Evolutionary conservation across 75 land plant species (phyloP), one percentile per base, ranked within the genome.

Genomic region (Pseudotsuga menziesii): DNA sequence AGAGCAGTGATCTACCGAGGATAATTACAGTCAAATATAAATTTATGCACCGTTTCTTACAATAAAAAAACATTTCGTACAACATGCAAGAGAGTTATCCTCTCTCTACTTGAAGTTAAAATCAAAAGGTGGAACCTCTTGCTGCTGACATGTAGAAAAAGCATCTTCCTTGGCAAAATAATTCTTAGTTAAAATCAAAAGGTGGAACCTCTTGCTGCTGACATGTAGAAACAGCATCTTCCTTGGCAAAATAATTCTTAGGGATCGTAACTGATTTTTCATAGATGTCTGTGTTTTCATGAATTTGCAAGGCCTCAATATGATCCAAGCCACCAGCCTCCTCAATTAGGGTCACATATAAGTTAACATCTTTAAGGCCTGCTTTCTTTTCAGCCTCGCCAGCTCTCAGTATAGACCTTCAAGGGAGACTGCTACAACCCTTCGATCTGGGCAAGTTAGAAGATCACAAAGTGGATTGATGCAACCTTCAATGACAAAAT

Each of bases 381-480:
- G 69, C 22, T 55, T 90, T 89, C 79, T 85, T 94, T 66, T 94
- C 98, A 12, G 83, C 82, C 62, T 92, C 93, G 32, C 97, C 95
- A 11, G 84, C 91, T 80, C 83, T 94, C 76, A 94, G 57, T 29
- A 94, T 93, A 95, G 89, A 0, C 92, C 98, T 74, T 91, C 92
- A 4, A 95, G 86, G 71, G 89, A 91, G 11, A 95, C 94, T 12
- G 83, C 85, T 3, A 95, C 84, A 56, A 91, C 91, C 54, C 90
- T 76, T 25, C 94, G 78, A 72, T 95, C 94, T 8, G 92, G 86
- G 78, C 97, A 95, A 25, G 82, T 76, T 19, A 95, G 82, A 25
- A 95, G 88, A 76, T 95, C 97, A 59, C 97, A 93, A 36, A 95
- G 78, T 8, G 96, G 98, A 77, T 89, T 84, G 35, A 95, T 95